Evolutionary conservation across 768 basidiomycete genomes (phyloP).

Genomic region (Glaciozyma antarctica): DNA sequence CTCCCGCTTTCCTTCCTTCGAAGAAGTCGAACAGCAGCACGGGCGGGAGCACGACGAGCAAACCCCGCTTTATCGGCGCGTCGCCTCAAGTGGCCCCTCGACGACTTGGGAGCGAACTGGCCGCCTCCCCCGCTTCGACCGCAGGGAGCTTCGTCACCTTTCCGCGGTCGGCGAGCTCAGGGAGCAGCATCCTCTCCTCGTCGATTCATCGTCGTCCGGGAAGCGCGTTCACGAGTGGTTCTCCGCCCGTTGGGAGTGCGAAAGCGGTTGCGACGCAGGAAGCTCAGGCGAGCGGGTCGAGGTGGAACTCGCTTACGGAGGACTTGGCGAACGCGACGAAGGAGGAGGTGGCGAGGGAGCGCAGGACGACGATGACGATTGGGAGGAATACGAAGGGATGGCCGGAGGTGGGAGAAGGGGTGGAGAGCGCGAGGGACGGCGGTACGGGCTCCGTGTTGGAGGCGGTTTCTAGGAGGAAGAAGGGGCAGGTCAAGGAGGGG

Average conservation of each 20-base stretch:
- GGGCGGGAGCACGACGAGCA: background rate
- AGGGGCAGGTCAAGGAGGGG: background rate
- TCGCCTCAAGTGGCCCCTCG: background rate
- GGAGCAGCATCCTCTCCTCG: conserved; percentile 19
- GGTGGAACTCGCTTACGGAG: conserved; percentile 15
- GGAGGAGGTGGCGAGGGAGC: background rate
- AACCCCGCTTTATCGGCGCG: background rate
- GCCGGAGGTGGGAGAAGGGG: background rate
- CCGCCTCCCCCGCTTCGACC: conserved; percentile 19
- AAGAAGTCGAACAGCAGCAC: conserved; percentile 1
- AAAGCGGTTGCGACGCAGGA: conserved; percentile 23
- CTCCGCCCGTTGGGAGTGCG: background rate
- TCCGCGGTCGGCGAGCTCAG: conserved; percentile 15
- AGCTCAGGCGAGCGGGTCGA: conserved; percentile 16
- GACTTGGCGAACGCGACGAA: conserved; percentile 1
- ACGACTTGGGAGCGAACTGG: background rate
- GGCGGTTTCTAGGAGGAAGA: background rate
- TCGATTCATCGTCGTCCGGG: conserved; percentile 14
- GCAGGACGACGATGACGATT: background rate
- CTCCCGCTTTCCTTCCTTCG: conserved; percentile 26
- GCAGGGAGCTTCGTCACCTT: conserved; percentile 9
- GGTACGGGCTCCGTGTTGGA: background rate
- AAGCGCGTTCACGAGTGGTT: background rate
- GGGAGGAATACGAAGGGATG: background rate
- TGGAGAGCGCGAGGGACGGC: background rate